Evolutionary conservation across 164 flowering plant species (phyloP).

Genomic region (Nymphaea colorata): DNA sequence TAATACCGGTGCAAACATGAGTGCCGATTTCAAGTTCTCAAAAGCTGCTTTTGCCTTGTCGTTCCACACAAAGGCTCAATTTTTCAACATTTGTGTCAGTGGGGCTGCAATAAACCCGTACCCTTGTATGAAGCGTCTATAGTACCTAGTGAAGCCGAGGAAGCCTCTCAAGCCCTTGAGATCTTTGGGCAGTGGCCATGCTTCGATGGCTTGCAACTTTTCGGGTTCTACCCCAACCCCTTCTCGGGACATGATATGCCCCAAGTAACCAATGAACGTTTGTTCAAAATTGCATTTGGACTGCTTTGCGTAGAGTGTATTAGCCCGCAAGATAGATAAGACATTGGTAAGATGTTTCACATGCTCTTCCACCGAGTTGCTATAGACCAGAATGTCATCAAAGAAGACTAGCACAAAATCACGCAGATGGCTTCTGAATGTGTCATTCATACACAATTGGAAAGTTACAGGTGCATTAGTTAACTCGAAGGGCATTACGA

Average conservation of each 20-base stretch:
- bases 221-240: background rate
- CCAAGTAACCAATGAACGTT: background rate
- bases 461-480: conserved; percentile 1
- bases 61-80: background rate
- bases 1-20: background rate
- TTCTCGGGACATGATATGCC: background rate
- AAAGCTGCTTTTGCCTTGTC: background rate
- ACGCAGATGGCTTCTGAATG: background rate
- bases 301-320: background rate
- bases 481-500: conserved; percentile 1
- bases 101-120: background rate
- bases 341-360: background rate
- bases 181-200: conserved; percentile 1
- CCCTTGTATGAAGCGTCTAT: background rate
- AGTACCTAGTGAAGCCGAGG: background rate
- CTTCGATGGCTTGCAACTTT: background rate
- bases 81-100: background rate
- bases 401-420: conserved; percentile 3
- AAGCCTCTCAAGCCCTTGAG: conserved; percentile 1
- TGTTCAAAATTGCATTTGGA: conserved; percentile 1
- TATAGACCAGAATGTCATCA: conserved; percentile 4
- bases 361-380: background rate
- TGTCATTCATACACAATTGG: conserved; percentile 3
- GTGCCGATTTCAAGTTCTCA: background rate
- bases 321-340: background rate